A percentile compares a stretch with the other conserved stretches of the same genome.
These are phyloP conservation scores for Cytospora piceae DNA, from an alignment of 2,329 filamentous ascomycete species.

Conservation along the genomic window DNA sequence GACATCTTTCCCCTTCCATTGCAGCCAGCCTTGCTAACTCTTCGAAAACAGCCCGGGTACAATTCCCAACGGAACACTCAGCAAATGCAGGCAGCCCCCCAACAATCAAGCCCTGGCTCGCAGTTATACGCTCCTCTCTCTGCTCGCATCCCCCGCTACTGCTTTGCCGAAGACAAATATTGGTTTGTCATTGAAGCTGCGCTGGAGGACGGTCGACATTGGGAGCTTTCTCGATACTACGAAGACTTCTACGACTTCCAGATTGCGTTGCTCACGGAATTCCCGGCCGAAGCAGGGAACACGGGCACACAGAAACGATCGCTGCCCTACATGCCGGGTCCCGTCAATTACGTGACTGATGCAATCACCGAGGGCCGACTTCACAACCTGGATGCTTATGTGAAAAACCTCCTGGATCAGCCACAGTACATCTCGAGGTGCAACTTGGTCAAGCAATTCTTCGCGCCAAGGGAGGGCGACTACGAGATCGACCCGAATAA, in stretches of 20 bases:
- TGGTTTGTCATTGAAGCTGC: conserved; percentile 96
- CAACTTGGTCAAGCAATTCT: conserved; percentile 85
- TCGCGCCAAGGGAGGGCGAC: conserved; percentile 86
- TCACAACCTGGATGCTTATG: conserved; percentile 92
- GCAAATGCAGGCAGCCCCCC: conserved; percentile 38
- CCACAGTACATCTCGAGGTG: conserved; percentile 83
- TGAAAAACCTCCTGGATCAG: conserved; percentile 86
- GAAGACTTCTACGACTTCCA: conserved; percentile 99
- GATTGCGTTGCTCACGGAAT: conserved; percentile 89
- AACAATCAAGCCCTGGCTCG: conserved; percentile 47
- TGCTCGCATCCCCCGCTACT: conserved; percentile 88
- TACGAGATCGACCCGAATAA: conserved; percentile 83
- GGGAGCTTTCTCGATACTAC: conserved; percentile 93
- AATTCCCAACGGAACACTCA: conserved; percentile 42
- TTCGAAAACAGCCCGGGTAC: conserved; percentile 40
- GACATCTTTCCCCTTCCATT: not conserved
- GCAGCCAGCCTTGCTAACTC: conserved; percentile 32
- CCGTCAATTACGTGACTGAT: conserved; percentile 97
- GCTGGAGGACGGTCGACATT: conserved; percentile 87
- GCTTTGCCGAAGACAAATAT: conserved; percentile 96
- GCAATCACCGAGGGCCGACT: conserved; percentile 92
- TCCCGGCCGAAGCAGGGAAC: conserved; percentile 91
- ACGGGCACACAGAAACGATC: conserved; percentile 77
- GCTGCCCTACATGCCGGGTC: conserved; percentile 96
- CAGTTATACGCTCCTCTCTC: conserved; percentile 75